Conservation (phyloP, 176 grass and related monocot genomes). For the Pontederia crassipes region DNA sequence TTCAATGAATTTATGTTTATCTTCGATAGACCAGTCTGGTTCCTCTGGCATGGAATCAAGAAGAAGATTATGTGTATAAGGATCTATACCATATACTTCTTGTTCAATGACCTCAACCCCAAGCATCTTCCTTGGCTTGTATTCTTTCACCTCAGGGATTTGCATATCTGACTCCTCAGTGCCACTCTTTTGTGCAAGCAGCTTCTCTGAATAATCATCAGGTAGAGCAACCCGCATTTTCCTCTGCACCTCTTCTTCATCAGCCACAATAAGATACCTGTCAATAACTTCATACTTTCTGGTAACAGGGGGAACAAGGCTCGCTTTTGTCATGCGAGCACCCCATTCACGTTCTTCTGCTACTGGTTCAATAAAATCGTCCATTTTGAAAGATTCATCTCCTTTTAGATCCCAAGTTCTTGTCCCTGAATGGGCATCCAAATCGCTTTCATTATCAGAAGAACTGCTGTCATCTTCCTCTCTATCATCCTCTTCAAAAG, state of each 20-base stretch:
- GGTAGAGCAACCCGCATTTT: conserved; percentile 91
- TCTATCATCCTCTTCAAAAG: conserved; percentile 72
- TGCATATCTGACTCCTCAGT: conserved; percentile 61
- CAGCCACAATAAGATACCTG: conserved; percentile 87
- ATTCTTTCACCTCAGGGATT: conserved; percentile 98
- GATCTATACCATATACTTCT: conserved; percentile 99
- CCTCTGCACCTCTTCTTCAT: conserved; percentile 74
- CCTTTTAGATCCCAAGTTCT: conserved; percentile 57
- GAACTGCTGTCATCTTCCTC: conserved; percentile 59
- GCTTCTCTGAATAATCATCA: conserved; percentile 90
- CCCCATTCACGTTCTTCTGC: conserved; percentile 84
- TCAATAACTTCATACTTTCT: conserved; percentile 95
- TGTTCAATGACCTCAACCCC: conserved; percentile 86
- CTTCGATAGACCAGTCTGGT: conserved; percentile 40
- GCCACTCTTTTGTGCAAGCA: conserved; percentile 78
- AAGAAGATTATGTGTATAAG: conserved; percentile 94
- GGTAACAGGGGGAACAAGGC: conserved; percentile 96
- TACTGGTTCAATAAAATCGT: conserved; percentile 42
- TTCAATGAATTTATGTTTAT: conserved; percentile 85
- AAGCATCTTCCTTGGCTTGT: conserved; percentile 77
- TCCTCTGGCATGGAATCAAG: conserved; percentile 85
- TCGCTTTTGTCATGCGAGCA: conserved; percentile 98
- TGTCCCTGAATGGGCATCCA: conserved; percentile 46
- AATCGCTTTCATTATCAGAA: conserved; percentile 91
- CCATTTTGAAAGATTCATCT: conserved; percentile 37